Evolutionary conservation across 129 eudicot genomes (phyloP), one percentile per base, ranked within the genome.

Genomic region (Gnaphalium uliginosum): DNA sequence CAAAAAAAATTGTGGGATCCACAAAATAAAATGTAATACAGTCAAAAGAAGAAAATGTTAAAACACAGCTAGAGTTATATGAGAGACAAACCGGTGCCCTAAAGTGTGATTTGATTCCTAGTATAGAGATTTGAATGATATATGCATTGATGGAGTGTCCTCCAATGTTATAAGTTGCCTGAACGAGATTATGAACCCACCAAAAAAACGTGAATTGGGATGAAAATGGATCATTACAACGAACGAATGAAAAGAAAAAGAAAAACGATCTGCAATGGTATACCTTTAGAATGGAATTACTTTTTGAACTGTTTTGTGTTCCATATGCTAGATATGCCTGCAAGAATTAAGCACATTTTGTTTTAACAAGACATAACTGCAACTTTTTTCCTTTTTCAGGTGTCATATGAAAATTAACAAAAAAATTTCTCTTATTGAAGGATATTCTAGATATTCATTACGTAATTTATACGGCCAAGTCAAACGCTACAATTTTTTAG

Each of bases 291-390:
- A 86, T 77, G 56, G 85, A 83, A 83, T 82, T 76, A 77, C 84
- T 83, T 84, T 80, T 91, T 13, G 88, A 77, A 68, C 66, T 81
- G 73, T 76, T 82, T 23, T 83, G 91, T 71, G 91, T 84, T 79
- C 94, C 97, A 37, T 91, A 86, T 53, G 94, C 97, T 81, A 91
- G 84, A 84, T 91, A 85, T 26, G 94, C 94, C 93, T 90, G 91
- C 81, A 82, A 83, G 24, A 74, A 73, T 72, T 43, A 60, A 79
- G 35, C 71, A 53, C 56, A 69, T 11, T n/a, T n/a, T n/a, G n/a
- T n/a, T 41, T 48, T 26, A 73, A 69, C 30, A 81, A 71, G 53
- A 68, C 11, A 26, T 23, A 37, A 37, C 43, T 9, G 43, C 43
- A 37, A 37, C 43, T 37, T 37, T 37, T 37, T n/a, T 3, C 43